These are phyloP conservation scores for Hypoxylon sp. DNA, from an alignment of 2,329 filamentous ascomycete species.

Conservation along the genomic window DNA sequence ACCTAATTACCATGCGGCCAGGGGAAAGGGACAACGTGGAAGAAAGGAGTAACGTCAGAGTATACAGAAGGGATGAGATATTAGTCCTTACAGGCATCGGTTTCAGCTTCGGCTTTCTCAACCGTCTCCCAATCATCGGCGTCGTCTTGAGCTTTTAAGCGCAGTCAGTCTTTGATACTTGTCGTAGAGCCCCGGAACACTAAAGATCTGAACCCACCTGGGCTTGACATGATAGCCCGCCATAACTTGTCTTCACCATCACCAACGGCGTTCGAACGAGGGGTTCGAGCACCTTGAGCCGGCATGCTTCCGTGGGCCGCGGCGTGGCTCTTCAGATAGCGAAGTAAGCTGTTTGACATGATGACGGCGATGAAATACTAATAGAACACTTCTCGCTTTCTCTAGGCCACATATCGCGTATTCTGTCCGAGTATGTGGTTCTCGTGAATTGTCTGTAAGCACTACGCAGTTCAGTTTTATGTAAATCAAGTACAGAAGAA, in stretches of 20 bases:
- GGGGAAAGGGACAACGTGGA: neutral
- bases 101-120: neutral
- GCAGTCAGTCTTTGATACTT: neutral
- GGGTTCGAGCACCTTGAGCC: neutral
- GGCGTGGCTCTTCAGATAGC: neutral
- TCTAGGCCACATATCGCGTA: neutral
- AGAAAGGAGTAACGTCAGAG: neutral
- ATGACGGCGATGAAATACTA: neutral
- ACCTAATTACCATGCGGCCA: neutral
- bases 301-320: neutral
- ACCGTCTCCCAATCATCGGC: conserved; percentile 4
- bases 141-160: neutral
- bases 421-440: neutral
- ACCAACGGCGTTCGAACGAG: neutral
- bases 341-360: neutral
- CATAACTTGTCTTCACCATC: neutral
- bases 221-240: neutral
- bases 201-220: neutral
- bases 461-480: neutral
- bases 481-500: neutral
- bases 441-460: neutral
- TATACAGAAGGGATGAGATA: neutral
- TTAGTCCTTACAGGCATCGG: conserved; percentile 2
- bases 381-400: neutral
- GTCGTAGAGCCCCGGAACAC: neutral